Evolutionary conservation across 257 asterid species (phyloP), one percentile per base, ranked within the genome.

Genomic region (Fraxinus anomala): DNA sequence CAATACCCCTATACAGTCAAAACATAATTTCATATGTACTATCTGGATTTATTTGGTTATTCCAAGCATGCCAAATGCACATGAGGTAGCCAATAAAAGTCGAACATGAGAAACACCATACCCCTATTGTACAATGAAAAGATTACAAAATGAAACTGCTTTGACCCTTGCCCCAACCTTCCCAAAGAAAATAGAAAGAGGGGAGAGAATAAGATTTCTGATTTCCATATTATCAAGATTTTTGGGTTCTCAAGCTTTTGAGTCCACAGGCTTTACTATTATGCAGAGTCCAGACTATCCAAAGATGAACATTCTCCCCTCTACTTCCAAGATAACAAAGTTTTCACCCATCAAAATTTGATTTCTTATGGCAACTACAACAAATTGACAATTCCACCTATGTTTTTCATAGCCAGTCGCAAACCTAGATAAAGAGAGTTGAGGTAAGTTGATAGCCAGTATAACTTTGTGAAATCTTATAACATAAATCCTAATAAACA

Each of bases 21-120:
- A 61, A 61, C 17, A 61, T 61, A 9, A 23, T 24, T 61, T 33
- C 26, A 26, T 21, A 33, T 11, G 76, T 13, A 68, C 74, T 34
- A 59, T 61, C 68, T 12, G 70, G 12, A 26, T 9, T 77, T 31
- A 19, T 69, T 70, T 39, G 67, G 65, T 72, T 23, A 59, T 7
- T 21, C 30, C 68, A 44, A 42, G 75, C 59, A 73, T 14, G 31
- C 28, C 68, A 59, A 59, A 70, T 73, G 68, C 44, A 63, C 71
- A 56, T 26, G 59, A 9, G 14, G 31, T 13, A 31, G 70, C 72
- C 70, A 67, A 28, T 44, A 13, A 26, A 31, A 31, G 68, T 51
- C 4, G 63, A 51, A 51, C 21, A 51, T 51, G 24, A 3, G 30
- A 59, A 59, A 59, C 28, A n/a, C 67, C 67, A 59, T 59, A 61